Evolutionary conservation across 2,329 filamentous ascomycete genomes (phyloP), one percentile per base, ranked within the genome.

Genomic region (Botryotinia narcissicola): DNA sequence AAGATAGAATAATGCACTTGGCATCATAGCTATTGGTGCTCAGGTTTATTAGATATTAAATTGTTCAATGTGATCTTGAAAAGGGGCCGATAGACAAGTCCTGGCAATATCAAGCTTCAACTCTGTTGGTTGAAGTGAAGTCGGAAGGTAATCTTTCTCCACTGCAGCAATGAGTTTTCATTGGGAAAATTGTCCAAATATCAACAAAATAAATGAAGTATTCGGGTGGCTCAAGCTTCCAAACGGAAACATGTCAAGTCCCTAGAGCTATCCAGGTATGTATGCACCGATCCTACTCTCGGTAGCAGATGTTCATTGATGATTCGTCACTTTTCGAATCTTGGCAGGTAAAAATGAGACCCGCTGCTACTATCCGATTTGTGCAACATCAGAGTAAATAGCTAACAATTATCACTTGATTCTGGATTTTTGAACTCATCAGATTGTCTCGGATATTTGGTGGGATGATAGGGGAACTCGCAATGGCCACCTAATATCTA

Each of bases 41-140:
- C 1, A 40, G 5, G 20, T 37, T 57, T 40, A 4, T 57, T 32
- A 14, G 48, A 42, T 42, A 57, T 42, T 32, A 57, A 57, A 20
- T 57, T 68, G 25, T 54, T 25, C 48, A 68, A 16, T 68, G 66
- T 68, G 48, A 68, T 68, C 48, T 22, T 14, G 4, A 16, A 68
- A 68, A 57, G 48, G 64, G 64, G 48, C 64, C 64, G 48, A 68
- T 32, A 68, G 42, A 54, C 35, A 68, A 37, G 40, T 8, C 16
- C 25, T 10, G 2, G 32, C 48, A 42, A 7, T 57, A 57, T 25
- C 48, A 57, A 44, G 25, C 48, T 25, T 32, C 35, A 42, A 32
- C 18, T 57, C 22, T 37, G 48, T 29, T 25, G 48, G 44, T 32
- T 37, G 44, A 48, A 32, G 25, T 42, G 66, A 69, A 69, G 66